Base-by-base conservation (phyloP, 1,284 basidiomycete species). In the Malassezia sp. region DNA sequence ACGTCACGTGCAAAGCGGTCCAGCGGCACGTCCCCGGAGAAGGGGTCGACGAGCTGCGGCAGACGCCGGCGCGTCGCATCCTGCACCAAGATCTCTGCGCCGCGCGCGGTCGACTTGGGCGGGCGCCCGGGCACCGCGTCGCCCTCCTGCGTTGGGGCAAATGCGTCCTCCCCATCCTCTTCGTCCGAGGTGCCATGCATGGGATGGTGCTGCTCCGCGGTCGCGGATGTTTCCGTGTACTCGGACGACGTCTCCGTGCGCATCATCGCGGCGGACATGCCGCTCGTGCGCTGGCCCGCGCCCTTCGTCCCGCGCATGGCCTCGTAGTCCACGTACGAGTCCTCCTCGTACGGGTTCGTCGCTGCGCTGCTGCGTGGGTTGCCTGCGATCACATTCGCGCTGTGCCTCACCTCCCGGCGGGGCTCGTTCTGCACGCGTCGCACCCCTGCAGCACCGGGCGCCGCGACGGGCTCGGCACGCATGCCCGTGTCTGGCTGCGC, bases 11-110 rank as follows among this genome's bases (percentile, higher is more conserved):
- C 18, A 5, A 44, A 32, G 41, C 37, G 42, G 7, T 23, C 30
- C 3, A 44, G 35, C 12, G 47, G 28, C n/a, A 23, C 23, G 7
- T 24, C 36, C 20, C 34, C 30, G 17, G 12, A 22, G 15, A 45
- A 50, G 14, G 48, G 48, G 31, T 50, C 48, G 20, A 50, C 32
- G 7, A 50, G 31, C 36, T 45, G 27, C n/a, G 48, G 48, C n/a
- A 39, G 10, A 24, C 38, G 42, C 8, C 42, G 32, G 11, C 34
- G 38, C 4, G 42, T 30, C 21, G 37, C 48, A 28, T 39, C 42
- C 22, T 29, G 42, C 22, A 50, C 37, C 14, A 47, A 20, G 9
- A 38, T 27, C 20, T 32, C 38, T 24, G 17, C 32, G 15, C 11
- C 4, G 17, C 17, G 32, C 20, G 26, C 38, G 17, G 14, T 30